Evolutionary conservation across 1,284 basidiomycete species (phyloP), one percentile per base, ranked within the genome.

Genomic region (Irpex sp.): DNA sequence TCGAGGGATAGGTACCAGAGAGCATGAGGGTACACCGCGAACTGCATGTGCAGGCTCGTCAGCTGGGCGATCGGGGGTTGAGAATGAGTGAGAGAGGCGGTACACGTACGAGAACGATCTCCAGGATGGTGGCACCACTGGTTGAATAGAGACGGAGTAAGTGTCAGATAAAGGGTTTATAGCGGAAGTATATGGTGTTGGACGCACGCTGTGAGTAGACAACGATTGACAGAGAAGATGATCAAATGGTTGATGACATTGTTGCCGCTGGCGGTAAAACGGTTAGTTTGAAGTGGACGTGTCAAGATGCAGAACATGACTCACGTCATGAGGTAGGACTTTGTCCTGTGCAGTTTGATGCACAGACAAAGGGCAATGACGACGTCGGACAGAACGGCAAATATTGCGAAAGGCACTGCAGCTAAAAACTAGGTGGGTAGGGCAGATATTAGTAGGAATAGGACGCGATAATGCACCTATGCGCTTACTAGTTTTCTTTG

Each of bases 171-270:
- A 5, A 15, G 13, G 40, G 11, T 11, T 47, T n/a, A 47, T n/a
- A 34, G 31, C 31, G 31, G 31, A 34, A 34, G 31, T 21, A 52
- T 52, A n/a, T 13, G n/a, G 40, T 47, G 11, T 11, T 47, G 40
- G 40, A 57, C 64, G 37, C 44, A 65, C 64, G 62, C 62, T 38
- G 64, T 65, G 15, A 65, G 59, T 36, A 65, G 47, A 26, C 62
- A 65, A 13, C 64, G 64, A 52, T 65, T 65, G 11, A 65, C 62
- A 8, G 64, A 54, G 51, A 65, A 65, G 19, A 65, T 63, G 8
- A 65, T 65, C n/a, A 65, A 51, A 13, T 61, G 59, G 44, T 65
- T 65, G 55, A 65, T 56, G 36, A 63, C 56, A 21, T 31, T 63
- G 55, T 63, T 65, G 21, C 62, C 62, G 34, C 64, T 65, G 62